A percentile compares a stretch with the other conserved stretches of the same genome.
Conservation (phyloP, 2,329 filamentous ascomycete species). For the Teratosphaeria epicoccoides region DNA sequence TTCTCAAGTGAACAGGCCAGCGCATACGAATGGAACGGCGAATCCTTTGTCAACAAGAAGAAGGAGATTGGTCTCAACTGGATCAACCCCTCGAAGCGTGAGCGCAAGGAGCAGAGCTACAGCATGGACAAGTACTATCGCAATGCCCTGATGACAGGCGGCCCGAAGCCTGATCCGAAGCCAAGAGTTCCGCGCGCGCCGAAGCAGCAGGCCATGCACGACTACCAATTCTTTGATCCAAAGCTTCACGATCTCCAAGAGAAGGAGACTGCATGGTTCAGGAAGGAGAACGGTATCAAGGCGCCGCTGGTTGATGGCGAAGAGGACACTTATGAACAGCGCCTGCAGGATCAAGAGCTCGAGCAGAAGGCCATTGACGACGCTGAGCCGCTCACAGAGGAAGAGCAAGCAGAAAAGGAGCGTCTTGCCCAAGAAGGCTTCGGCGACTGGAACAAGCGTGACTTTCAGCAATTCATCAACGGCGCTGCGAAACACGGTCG, state of each 20-base stretch:
- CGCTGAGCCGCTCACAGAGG: slow-evolving; percentile 75
- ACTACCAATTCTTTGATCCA: slow-evolving; percentile 93
- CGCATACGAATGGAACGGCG: slow-evolving; percentile 97
- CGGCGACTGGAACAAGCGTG: slow-evolving; percentile 87
- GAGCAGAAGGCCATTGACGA: slow-evolving; percentile 92
- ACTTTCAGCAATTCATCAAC: slow-evolving; percentile 97
- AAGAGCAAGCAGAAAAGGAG: slow-evolving; percentile 80
- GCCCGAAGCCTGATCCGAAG: slow-evolving; percentile 70
- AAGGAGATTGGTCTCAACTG: slow-evolving; percentile 87
- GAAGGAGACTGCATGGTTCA: slow-evolving; percentile 87
- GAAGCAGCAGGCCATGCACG: slow-evolving; percentile 82
- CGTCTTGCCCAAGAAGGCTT: slow-evolving; percentile 75
- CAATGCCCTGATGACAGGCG: slow-evolving; percentile 73
- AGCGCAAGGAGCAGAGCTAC: slow-evolving; percentile 95
- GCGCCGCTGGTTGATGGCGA: slow-evolving; percentile 79
- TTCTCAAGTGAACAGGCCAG: slow-evolving; percentile 76
- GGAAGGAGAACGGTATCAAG: slow-evolving; percentile 94
- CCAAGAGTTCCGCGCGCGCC: slow-evolving; percentile 92
- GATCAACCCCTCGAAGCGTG: slow-evolving; percentile 98
- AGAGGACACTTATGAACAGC: slow-evolving; percentile 74
- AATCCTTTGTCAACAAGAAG: slow-evolving; percentile 72
- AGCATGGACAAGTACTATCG: slow-evolving; percentile 99
- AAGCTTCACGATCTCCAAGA: slow-evolving; percentile 82
- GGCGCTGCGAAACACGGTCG: slow-evolving; percentile 88
- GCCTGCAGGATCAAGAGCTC: slow-evolving; percentile 74